Evolutionary conservation across 2,329 filamentous ascomycete genomes (phyloP).

Genomic region (Dactylellina cionopaga): DNA sequence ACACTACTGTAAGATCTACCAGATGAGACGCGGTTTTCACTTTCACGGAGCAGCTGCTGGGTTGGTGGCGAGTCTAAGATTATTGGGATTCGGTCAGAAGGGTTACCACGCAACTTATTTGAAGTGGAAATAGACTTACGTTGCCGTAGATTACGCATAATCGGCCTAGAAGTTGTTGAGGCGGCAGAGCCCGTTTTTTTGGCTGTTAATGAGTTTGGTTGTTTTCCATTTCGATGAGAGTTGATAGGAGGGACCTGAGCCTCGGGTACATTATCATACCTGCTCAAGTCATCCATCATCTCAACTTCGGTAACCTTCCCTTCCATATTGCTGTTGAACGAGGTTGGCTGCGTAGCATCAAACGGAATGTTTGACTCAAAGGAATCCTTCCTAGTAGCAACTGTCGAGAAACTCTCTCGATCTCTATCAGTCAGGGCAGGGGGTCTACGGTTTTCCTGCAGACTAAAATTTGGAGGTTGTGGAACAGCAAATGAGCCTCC

Average conservation of each 20-base stretch:
- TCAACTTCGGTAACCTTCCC: not conserved
- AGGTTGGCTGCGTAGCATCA: conserved; percentile 23
- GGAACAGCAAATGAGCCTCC: not conserved
- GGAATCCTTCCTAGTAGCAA: not conserved
- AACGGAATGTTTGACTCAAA: not conserved
- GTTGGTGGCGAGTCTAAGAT: conserved; percentile 9
- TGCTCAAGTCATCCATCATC: not conserved
- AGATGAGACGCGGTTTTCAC: not conserved
- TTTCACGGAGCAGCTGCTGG: conserved; percentile 14
- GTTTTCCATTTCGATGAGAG: not conserved
- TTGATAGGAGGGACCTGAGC: not conserved
- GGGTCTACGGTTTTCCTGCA: not conserved
- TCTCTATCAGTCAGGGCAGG: not conserved
- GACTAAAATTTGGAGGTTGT: not conserved
- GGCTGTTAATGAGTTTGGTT: not conserved
- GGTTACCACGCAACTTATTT: too few relatives aligned
- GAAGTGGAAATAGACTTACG: not conserved
- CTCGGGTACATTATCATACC: conserved; percentile 1
- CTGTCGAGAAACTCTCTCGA: conserved; percentile 9
- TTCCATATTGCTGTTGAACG: conserved; percentile 39
- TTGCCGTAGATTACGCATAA: conserved; percentile 15
- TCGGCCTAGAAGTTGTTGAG: not conserved
- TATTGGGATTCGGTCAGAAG: not conserved
- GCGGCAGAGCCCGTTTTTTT: not conserved
- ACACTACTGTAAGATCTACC: not conserved